Evolutionary conservation across 169 alveolate species (phyloP).

Genomic region (Blepharisma undulans): DNA sequence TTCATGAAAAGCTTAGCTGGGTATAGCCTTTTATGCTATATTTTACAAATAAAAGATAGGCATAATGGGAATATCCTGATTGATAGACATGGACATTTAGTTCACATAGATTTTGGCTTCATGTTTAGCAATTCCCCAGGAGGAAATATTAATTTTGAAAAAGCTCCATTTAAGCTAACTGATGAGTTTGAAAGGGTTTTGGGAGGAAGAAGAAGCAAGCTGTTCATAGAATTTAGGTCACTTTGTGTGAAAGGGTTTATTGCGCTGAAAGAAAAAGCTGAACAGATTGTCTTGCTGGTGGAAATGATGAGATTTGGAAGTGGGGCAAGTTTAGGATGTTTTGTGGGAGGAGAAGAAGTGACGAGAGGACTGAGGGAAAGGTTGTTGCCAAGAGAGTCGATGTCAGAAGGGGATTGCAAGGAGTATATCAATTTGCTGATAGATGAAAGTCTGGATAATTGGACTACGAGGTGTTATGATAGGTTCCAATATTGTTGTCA

Average conservation of each 20-base stretch:
- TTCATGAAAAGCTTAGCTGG: conserved; percentile 91
- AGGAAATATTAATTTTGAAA: conserved; percentile 70
- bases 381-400: conserved; percentile 1
- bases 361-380: conserved; percentile 20
- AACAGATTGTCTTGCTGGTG: conserved; percentile 4
- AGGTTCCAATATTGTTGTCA: conserved; percentile 57
- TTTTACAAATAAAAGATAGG: conserved; percentile 88
- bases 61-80: conserved; percentile 89
- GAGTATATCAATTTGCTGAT: conserved; percentile 49
- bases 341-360: conserved; percentile 23
- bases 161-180: conserved; percentile 87
- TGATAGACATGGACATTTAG: conserved; percentile 82
- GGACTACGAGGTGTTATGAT: conserved; percentile 68
- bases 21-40: conserved; percentile 83
- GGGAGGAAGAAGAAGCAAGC: conserved; percentile 68
- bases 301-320: conserved; percentile 38
- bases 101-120: conserved; percentile 90
- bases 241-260: conserved; percentile 38
- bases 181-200: conserved; percentile 83
- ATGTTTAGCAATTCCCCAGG: conserved; percentile 89
- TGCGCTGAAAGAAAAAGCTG: conserved; percentile 14
- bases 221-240: conserved; percentile 8
- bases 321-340: conserved; percentile 32
- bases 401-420: conserved; percentile 44
- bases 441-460: conserved; percentile 55